Conservation (phyloP, 106 monocot genomes). For the Acorus calamus region DNA sequence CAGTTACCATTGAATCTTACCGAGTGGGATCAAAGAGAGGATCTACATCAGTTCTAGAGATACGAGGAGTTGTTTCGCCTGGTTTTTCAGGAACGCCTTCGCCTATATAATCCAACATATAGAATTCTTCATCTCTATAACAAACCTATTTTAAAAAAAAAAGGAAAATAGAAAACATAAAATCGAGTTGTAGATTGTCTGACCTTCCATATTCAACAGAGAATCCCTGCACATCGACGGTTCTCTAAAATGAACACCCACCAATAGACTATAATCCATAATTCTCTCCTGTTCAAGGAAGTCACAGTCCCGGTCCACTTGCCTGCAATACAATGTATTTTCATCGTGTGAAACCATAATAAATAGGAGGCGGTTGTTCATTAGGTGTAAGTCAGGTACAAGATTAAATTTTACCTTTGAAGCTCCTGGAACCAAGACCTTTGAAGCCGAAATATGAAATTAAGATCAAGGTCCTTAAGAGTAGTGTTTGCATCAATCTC, state of each 20-base stretch:
- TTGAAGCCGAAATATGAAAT: conserved; percentile 25
- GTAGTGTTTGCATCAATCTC: conserved; percentile 36
- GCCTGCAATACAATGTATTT: conserved; percentile 3
- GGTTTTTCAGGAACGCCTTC: not conserved
- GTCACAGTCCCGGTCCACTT: conserved; percentile 14
- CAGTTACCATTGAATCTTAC: conserved; percentile 4
- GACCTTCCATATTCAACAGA: not conserved
- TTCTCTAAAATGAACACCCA: conserved; percentile 14
- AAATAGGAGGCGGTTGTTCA: not conserved
- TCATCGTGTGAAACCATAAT: not conserved
- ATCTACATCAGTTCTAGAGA: conserved; percentile 28
- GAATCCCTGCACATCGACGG: conserved; percentile 3
- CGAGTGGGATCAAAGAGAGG: conserved; percentile 22
- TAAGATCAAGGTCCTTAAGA: conserved; percentile 31
- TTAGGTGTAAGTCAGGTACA: not conserved
- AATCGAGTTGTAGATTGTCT: too few relatives aligned
- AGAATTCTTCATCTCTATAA: too few relatives aligned
- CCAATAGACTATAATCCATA: conserved; percentile 24
- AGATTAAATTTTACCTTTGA: conserved; percentile 11
- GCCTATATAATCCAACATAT: conserved; percentile 3
- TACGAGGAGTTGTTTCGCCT: conserved; percentile 16
- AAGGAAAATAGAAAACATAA: not conserved
- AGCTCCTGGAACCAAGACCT: conserved; percentile 26
- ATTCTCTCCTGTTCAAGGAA: conserved; percentile 18
- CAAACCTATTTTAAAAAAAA: not conserved